phyloP scores from a whole-genome alignment of 2,329 filamentous ascomycete species.

The Chaetomiaceae sp. region DNA sequence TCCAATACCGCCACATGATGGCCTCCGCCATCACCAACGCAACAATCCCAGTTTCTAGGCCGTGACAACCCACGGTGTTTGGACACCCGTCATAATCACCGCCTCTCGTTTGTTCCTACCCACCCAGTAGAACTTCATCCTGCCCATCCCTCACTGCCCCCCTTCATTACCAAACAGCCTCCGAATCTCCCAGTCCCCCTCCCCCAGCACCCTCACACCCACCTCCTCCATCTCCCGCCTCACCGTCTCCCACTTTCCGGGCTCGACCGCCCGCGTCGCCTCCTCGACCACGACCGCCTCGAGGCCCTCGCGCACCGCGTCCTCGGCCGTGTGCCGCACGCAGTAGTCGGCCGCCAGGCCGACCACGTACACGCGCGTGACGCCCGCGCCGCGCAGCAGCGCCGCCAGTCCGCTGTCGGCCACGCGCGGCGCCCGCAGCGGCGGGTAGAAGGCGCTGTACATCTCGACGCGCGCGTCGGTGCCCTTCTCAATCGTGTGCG shows the following conservation, averaged over 20 bases:
- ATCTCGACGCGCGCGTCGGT: slow-evolving; percentile 71
- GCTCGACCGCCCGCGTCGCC: slow-evolving; percentile 67
- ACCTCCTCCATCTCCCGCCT: slow-evolving; percentile 47
- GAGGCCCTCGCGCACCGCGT: slow-evolving; percentile 72
- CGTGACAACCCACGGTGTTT: too few species aligned
- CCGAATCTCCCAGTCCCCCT: slow-evolving; percentile 50
- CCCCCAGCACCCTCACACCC: slow-evolving; percentile 58
- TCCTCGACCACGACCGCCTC: slow-evolving; percentile 70
- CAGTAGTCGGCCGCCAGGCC: slow-evolving; percentile 89
- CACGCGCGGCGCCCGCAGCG: slow-evolving; percentile 58
- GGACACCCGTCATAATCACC: too few species aligned
- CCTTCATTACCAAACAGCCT: slow-evolving; percentile 32
- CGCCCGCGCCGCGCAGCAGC: slow-evolving; percentile 46
- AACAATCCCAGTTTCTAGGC: too few species aligned
- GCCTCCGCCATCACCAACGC: too few species aligned
- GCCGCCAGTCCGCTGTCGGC: slow-evolving; percentile 57
- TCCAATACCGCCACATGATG: too few species aligned
- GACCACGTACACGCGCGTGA: slow-evolving; percentile 79
- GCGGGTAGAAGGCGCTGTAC: slow-evolving; percentile 87
- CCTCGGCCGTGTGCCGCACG: slow-evolving; percentile 72
- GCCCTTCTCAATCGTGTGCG: slow-evolving; percentile 72
- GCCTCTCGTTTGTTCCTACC: too few species aligned
- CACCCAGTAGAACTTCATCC: too few species aligned
- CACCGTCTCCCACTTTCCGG: slow-evolving; percentile 48
- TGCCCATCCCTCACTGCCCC: too few species aligned